These are phyloP conservation scores for Boletus reticuloceps DNA, from an alignment of 768 basidiomycete genomes.

Conservation along the genomic window DNA sequence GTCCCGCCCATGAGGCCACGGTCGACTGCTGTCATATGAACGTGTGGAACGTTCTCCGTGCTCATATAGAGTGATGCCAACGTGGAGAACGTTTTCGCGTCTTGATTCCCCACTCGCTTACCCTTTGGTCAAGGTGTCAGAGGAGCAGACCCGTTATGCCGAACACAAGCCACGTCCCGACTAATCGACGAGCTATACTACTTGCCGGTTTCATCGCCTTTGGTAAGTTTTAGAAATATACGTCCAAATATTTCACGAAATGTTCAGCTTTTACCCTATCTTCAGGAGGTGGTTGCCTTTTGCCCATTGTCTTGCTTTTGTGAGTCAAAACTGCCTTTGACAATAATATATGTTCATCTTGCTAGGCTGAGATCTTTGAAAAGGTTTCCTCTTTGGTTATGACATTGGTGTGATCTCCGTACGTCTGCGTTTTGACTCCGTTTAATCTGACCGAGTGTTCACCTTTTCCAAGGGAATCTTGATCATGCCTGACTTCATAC, in stretches of 20 bases:
- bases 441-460: background rate
- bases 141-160: background rate
- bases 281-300: slow-evolving; percentile 7
- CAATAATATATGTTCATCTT: background rate
- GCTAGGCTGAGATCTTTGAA: background rate
- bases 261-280: background rate
- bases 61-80: background rate
- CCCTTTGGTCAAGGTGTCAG: background rate
- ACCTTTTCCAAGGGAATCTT: slow-evolving; percentile 7
- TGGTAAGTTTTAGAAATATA: slow-evolving; percentile 2
- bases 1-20: background rate
- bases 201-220: slow-evolving; percentile 17
- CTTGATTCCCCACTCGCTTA: background rate
- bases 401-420: slow-evolving; percentile 18
- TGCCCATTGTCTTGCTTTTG: background rate
- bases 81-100: background rate
- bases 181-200: slow-evolving; percentile 8
- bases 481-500: slow-evolving; percentile 16
- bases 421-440: background rate
- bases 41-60: background rate
- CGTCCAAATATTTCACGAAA: background rate
- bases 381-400: slow-evolving; percentile 15
- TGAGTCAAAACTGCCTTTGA: background rate
- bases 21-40: slow-evolving; percentile 2
- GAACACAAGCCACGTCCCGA: slow-evolving; percentile 3